These are phyloP conservation scores for Passiflora organensis DNA, from an alignment of 345 rosid species.

Conservation along the genomic window DNA sequence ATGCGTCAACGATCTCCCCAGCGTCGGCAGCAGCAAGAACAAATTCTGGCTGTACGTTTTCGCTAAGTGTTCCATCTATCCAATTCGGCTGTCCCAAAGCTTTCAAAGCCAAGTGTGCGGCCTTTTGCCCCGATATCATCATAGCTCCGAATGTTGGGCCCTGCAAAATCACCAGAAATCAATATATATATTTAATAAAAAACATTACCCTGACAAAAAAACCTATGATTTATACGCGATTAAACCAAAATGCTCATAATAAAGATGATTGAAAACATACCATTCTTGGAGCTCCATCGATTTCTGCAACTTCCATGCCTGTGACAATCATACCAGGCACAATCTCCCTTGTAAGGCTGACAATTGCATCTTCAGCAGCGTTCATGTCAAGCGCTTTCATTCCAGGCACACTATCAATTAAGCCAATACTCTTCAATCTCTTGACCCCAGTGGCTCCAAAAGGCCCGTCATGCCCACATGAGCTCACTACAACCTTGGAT, in stretches of 20 bases:
- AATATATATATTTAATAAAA: not conserved
- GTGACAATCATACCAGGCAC: constrained; percentile 22
- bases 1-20: constrained; percentile 5
- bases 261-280: not conserved
- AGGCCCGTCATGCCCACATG: constrained; percentile 90
- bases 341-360: constrained; percentile 15
- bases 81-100: constrained; percentile 21
- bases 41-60: not conserved
- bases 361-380: constrained; percentile 16
- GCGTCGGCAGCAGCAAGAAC: not conserved
- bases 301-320: constrained; percentile 23
- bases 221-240: too few species aligned
- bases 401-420: constrained; percentile 19
- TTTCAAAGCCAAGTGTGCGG: constrained; percentile 25
- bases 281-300: constrained; percentile 21
- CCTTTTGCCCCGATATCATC: constrained; percentile 28
- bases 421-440: constrained; percentile 14
- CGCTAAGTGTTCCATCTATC: constrained; percentile 3
- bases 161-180: constrained; percentile 1
- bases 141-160: constrained; percentile 26
- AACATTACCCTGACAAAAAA: not conserved
- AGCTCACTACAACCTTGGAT: constrained; percentile 89
- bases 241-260: too few species aligned
- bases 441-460: constrained; percentile 86
- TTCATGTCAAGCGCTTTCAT: constrained; percentile 19